These are phyloP conservation scores for Dittrichia graveolens DNA, from an alignment of 129 eudicot species.

Conservation along the genomic window DNA sequence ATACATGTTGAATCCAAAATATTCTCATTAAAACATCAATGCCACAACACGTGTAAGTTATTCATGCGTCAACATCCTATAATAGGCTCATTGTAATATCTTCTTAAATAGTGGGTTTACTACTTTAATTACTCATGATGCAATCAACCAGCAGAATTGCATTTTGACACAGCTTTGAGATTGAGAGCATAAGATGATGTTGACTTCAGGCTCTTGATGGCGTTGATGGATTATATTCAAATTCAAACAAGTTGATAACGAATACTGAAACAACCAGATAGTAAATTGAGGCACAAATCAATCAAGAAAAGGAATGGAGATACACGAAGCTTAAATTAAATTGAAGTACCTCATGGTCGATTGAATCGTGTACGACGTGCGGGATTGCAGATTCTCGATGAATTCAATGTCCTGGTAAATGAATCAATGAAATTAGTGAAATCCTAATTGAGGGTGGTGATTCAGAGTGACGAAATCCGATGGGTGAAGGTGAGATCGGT, in stretches of 20 bases:
- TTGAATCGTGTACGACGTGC: slow-evolving; percentile 28
- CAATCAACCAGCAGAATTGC: slow-evolving; percentile 1
- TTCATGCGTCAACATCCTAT: slow-evolving; percentile 12
- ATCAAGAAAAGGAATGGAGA: slow-evolving; percentile 2
- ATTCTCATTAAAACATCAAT: neutral
- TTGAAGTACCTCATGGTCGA: slow-evolving; percentile 32
- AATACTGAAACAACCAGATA: neutral
- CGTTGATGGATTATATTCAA: slow-evolving; percentile 11
- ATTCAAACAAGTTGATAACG: slow-evolving; percentile 19
- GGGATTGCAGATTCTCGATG: slow-evolving; percentile 9
- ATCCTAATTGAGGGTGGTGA: slow-evolving; percentile 25
- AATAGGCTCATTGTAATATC: neutral
- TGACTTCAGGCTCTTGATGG: slow-evolving; percentile 25
- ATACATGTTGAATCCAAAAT: slow-evolving; percentile 1
- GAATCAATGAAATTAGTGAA: slow-evolving; percentile 11
- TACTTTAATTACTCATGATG: neutral
- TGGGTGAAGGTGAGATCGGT: slow-evolving; percentile 25
- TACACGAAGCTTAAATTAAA: slow-evolving; percentile 3
- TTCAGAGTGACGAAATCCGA: neutral
- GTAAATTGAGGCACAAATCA: slow-evolving; percentile 3
- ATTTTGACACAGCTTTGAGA: slow-evolving; percentile 6
- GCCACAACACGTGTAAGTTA: slow-evolving; percentile 2
- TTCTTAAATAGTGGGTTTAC: neutral
- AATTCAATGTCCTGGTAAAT: neutral
- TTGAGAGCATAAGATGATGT: neutral